Base-by-base conservation (phyloP, 2,329 filamentous ascomycete genomes). In the Ophiocordyceps camponoti-floridani region DNA sequence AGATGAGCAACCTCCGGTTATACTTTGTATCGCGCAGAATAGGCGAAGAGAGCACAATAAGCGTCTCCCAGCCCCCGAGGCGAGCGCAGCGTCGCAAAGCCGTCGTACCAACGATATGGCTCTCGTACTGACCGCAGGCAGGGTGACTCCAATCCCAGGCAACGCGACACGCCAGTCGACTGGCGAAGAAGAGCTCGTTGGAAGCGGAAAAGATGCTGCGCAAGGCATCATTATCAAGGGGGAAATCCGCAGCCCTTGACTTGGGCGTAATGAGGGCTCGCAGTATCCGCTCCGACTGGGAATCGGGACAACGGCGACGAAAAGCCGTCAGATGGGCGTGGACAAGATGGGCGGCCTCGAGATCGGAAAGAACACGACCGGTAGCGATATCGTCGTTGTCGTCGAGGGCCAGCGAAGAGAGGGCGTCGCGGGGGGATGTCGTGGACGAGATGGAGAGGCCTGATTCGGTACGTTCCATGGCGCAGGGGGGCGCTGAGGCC, bases 131-230 rank as follows among this genome's bases (percentile, higher is more conserved):
- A 2, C 61, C 53, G 43, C 67, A 64, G 2, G 65, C 64, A 3
- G 61, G 58, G 47, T 73, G 65, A 37, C 72, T 74, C 76, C 76
- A 80, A 51, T 74, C 72, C 74, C 76, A 79, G 26, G 63, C 62
- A 5, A 80, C 76, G 26, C 76, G 68, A n/a, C 69, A 66, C 28
- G 65, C 63, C 12, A 81, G 64, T 7, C 63, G 65, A 26, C 72
- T 70, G 44, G 64, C 62, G 57, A 81, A 81, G 60, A 81, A 80
- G 40, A 80, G 65, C 44, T 74, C 70, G 58, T 81, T 78, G 40
- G 71, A 70, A 9, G 75, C 69, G 11, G 67, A 70, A 54, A 80
- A 74, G 49, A 80, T 76, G 53, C 67, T 69, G 42, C 67, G 63
- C 2, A 80, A 63, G 4, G 73, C 72, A 13, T 67, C 62, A 51